Conservation (phyloP, 2,329 filamentous ascomycete species). For the Cladophialophora psammophila region DNA sequence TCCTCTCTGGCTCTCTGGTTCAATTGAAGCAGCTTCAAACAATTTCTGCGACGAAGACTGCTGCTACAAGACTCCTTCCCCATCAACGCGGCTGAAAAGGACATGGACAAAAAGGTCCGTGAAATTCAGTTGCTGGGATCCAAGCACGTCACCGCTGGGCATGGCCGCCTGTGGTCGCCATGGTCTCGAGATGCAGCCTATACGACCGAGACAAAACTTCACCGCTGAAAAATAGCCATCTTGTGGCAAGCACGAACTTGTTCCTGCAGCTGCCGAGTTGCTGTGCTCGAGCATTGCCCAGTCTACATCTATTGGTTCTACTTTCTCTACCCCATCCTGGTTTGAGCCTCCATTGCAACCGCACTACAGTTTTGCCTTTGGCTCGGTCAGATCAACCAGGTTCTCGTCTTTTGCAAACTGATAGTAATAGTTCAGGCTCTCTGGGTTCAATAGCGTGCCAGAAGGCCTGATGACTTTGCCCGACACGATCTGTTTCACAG, state of each 20-base stretch:
- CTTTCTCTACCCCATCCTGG: not conserved
- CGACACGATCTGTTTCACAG: constrained; percentile 83
- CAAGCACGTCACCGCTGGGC: constrained; percentile 19
- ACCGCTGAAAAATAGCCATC: no score
- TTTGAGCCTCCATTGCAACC: not conserved
- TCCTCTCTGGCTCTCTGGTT: not conserved
- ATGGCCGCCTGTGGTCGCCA: constrained; percentile 2
- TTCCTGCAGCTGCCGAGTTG: not conserved
- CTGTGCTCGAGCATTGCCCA: not conserved
- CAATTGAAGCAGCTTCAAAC: not conserved
- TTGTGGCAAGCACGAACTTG: not conserved
- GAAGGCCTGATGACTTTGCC: constrained; percentile 76
- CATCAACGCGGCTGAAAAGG: not conserved
- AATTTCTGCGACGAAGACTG: constrained; percentile 3
- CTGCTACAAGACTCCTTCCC: not conserved
- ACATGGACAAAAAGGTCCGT: not conserved
- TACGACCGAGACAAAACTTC: not conserved
- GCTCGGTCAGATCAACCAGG: constrained; percentile 36
- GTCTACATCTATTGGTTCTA: not conserved
- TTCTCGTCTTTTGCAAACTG: constrained; percentile 77
- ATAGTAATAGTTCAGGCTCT: constrained; percentile 79
- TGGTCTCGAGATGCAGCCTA: not conserved
- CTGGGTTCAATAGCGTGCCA: constrained; percentile 77
- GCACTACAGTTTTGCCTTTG: constrained; percentile 34
- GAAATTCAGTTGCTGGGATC: not conserved